Evolutionary conservation across 306 rosid species (phyloP).

Genomic region (Gillenia trifoliata): DNA sequence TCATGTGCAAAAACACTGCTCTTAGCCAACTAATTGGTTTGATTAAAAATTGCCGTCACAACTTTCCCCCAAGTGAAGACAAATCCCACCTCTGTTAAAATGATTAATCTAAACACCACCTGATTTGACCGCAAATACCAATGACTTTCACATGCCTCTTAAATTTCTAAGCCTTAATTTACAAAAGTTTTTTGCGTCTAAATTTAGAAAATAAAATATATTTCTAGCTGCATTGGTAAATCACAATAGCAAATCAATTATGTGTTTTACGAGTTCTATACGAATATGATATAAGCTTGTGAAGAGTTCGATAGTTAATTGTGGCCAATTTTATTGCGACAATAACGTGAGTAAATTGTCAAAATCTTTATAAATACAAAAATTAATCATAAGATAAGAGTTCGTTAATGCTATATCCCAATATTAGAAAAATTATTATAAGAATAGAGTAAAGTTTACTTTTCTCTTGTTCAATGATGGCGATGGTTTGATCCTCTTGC

Average conservation of each 20-base stretch:
- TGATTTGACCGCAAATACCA: slow-evolving; percentile 31
- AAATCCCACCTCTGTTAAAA: slow-evolving; percentile 18
- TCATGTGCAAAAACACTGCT: slow-evolving; percentile 15
- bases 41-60: slow-evolving; percentile 31
- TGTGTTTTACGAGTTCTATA: too few relatives aligned
- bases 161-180: neutral
- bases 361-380: too few relatives aligned
- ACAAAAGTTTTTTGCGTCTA: neutral
- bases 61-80: slow-evolving; percentile 23
- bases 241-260: too few relatives aligned
- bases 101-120: slow-evolving; percentile 9
- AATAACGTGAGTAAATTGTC: too few relatives aligned
- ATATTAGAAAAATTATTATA: neutral
- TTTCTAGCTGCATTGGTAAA: neutral
- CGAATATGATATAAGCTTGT: too few relatives aligned
- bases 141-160: slow-evolving; percentile 28
- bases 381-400: neutral
- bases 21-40: slow-evolving; percentile 4
- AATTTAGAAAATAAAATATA: neutral
- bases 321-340: too few relatives aligned
- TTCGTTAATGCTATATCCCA: neutral
- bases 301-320: too few relatives aligned
- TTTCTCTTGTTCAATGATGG: neutral
- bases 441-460: neutral
- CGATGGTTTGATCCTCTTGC: neutral